A percentile compares a stretch with the other conserved stretches of the same genome.
phyloP scores from a whole-genome alignment of 805 yeast genomes.

The Hanseniaspora meyeri region DNA sequence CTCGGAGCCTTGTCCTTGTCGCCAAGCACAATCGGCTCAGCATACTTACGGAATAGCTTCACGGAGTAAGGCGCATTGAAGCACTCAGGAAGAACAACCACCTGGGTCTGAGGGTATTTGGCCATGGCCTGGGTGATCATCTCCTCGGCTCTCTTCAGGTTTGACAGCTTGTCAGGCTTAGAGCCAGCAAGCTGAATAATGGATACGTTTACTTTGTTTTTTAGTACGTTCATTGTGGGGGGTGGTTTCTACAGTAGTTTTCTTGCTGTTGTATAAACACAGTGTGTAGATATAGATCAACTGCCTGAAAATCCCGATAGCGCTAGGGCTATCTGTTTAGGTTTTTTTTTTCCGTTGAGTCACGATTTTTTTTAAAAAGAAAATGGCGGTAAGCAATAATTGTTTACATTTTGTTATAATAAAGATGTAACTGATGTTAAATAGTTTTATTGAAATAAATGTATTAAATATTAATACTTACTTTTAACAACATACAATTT shows the following conservation, averaged over 20 bases:
- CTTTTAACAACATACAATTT: no score
- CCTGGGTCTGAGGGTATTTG: conserved; percentile 48
- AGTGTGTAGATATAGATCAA: no score
- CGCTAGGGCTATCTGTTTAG: no score
- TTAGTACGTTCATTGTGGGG: conserved; percentile 12
- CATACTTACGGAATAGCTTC: conserved; percentile 71
- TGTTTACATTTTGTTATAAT: no score
- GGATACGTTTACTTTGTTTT: conserved; percentile 62
- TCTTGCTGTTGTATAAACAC: neutral
- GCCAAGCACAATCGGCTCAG: conserved; percentile 74
- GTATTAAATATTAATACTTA: no score
- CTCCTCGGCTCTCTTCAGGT: conserved; percentile 53
- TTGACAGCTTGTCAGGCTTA: conserved; percentile 57
- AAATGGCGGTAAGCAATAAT: no score
- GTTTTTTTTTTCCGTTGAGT: no score
- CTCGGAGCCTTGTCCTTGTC: conserved; percentile 36
- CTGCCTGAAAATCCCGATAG: no score
- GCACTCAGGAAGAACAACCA: conserved; percentile 87
- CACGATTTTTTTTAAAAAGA: no score
- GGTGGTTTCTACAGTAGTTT: no score
- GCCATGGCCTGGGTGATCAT: conserved; percentile 52
- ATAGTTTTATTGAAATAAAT: no score
- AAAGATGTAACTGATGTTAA: no score
- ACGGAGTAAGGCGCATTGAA: conserved; percentile 93
- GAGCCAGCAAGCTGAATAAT: conserved; percentile 72